Evolutionary conservation across 2,329 filamentous ascomycete species (phyloP).

Genomic region (Sphaceloma murrayae): DNA sequence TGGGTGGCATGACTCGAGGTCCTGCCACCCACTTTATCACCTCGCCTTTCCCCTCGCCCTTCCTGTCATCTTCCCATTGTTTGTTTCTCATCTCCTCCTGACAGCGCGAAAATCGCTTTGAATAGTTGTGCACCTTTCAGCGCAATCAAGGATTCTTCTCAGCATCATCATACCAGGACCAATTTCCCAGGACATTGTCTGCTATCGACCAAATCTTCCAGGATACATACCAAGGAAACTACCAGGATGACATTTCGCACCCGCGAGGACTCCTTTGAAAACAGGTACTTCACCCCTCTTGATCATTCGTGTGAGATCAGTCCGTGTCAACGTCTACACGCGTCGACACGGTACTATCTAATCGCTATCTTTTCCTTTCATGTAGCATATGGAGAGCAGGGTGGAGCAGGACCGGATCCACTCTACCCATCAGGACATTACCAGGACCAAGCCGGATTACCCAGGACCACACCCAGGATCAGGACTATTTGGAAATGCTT

Average conservation of each 20-base stretch:
- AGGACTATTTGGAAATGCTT: no score
- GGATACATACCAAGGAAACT: conserved; percentile 12
- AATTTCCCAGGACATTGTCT: conserved; percentile 9
- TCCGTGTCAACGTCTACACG: conserved; percentile 10
- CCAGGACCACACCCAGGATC: conserved; percentile 5
- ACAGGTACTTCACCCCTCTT: conserved; percentile 30
- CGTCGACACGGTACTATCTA: conserved; percentile 20
- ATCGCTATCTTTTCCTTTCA: conserved; percentile 18
- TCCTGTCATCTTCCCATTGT: no score
- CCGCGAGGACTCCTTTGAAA: conserved; percentile 29
- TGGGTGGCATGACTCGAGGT: conserved; percentile 10
- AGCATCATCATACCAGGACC: conserved; percentile 12
- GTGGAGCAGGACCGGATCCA: conserved; percentile 16
- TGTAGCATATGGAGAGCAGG: conserved; percentile 17
- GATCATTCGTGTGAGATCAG: no score
- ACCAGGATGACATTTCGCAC: conserved; percentile 32
- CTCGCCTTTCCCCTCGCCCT: not conserved
- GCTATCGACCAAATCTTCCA: no score
- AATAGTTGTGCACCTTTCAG: no score
- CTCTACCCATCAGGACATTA: not conserved
- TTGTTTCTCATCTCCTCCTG: no score
- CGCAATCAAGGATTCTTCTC: no score
- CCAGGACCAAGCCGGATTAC: conserved; percentile 8
- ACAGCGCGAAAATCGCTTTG: no score
- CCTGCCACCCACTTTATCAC: conserved; percentile 8